These are phyloP conservation scores for Bryum argenteum DNA, from an alignment of 225 moss, liverwort and hornwort species.

Conservation along the genomic window DNA sequence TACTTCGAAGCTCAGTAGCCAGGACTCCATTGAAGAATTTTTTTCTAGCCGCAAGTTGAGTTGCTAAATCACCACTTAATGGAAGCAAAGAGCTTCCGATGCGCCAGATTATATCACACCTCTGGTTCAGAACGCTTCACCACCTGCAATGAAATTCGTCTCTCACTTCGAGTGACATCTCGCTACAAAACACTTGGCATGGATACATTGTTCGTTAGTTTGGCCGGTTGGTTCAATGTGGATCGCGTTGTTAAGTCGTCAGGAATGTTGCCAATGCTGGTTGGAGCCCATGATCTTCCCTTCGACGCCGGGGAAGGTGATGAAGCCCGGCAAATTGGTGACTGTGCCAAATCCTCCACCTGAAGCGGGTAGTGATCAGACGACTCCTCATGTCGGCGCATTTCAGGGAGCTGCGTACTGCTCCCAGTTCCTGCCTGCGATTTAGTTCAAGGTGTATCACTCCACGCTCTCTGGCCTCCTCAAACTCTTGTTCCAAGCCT, in stretches of 20 bases:
- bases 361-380: slow-evolving; percentile 66
- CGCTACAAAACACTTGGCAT: no score
- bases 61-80: neutral
- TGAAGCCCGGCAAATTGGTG: no score
- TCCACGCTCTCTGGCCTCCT: slow-evolving; percentile 60
- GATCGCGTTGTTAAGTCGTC: slow-evolving; percentile 45
- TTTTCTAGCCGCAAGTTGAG: neutral
- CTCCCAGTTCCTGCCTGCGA: slow-evolving; percentile 61
- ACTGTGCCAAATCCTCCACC: slow-evolving; percentile 53
- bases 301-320: slow-evolving; percentile 85
- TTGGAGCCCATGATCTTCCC: slow-evolving; percentile 75
- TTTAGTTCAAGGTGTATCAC: slow-evolving; percentile 62
- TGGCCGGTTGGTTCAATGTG: neutral
- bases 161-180: slow-evolving; percentile 8
- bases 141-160: neutral
- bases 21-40: neutral
- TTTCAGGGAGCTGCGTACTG: slow-evolving; percentile 51
- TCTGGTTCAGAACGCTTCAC: neutral
- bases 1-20: slow-evolving; percentile 52
- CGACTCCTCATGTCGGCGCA: slow-evolving; percentile 65
- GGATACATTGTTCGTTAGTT: no score
- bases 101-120: neutral
- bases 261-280: slow-evolving; percentile 46
- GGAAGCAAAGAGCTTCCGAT: slow-evolving; percentile 5
- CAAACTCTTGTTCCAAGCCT: slow-evolving; percentile 51